phyloP scores from a whole-genome alignment of 805 yeast genomes.

The Myxozyma sirexii region DNA sequence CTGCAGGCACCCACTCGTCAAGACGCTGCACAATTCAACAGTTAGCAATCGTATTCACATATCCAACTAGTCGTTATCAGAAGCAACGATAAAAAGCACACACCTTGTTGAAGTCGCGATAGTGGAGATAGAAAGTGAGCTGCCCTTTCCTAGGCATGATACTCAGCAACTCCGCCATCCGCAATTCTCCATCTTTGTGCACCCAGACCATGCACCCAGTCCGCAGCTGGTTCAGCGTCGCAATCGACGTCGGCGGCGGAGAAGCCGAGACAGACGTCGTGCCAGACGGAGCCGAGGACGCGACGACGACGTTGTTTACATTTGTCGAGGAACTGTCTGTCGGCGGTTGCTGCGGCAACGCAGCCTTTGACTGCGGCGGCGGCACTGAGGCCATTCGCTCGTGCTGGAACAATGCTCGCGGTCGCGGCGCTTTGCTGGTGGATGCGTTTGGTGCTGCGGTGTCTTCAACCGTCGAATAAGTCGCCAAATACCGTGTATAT shows the following conservation, averaged over 20 bases:
- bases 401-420: background rate
- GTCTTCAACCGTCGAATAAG: no score
- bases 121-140: conserved; percentile 87
- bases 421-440: no score
- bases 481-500: no score
- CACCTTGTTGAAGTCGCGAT: conserved; percentile 83
- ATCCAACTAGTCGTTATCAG: no score
- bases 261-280: conserved; percentile 10
- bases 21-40: conserved; percentile 54
- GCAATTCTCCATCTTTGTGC: conserved; percentile 73
- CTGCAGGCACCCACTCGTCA: conserved; percentile 88
- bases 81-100: no score
- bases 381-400: background rate
- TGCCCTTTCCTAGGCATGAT: conserved; percentile 73
- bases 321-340: background rate
- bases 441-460: no score
- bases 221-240: conserved; percentile 30
- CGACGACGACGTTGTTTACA: background rate
- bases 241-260: conserved; percentile 33
- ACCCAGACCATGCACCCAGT: conserved; percentile 84
- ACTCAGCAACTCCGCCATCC: conserved; percentile 85
- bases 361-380: background rate
- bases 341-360: conserved; percentile 28
- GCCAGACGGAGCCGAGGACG: background rate
- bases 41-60: background rate